Base-by-base conservation (phyloP, 2,329 filamentous ascomycete genomes). In the Aphanoascus verrucosus region DNA sequence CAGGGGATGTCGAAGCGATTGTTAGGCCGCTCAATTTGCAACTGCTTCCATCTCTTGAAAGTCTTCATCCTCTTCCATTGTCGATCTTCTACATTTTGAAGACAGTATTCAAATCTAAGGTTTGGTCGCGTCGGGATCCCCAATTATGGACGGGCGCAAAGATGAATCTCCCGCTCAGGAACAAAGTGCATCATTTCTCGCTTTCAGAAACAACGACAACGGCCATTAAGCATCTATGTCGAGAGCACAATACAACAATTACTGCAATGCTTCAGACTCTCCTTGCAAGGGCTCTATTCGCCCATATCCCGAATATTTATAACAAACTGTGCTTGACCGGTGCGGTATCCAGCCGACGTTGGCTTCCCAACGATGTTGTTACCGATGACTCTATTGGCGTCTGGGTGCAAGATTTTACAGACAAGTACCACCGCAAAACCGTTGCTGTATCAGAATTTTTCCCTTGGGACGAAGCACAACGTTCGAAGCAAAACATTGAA, bases 11-110 rank as follows among this genome's bases (percentile, higher is more conserved):
- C 9, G 34, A 20, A 34, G 11, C 23, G 12, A 31, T 53, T 7
- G 54, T 68, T 12, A 31, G 53, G 15, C 52, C 62, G 5, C 66
- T 63, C 2, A 44, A 60, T 47, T 47, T 58, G 51, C 62, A 69
- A 0, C 62, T 76, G 1, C 59, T 70, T 1, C 72, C 71, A 3
- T 64, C 66, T 7, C 61, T 76, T 1, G 74, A 76, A 55, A 61
- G 61, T 3, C 54, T 72, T 3, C 70, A 74, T 43, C 63, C 69
- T 0, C 66, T 73, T 50, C 60, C 68, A 0, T 53, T 74, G 2
- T 69, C 69, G 0, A 59, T 68, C 15, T 47, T 59, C 0, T 72
- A 64, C 54, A 61, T 75, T 17, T 45, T 66, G 3, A 63, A 62
- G 35, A 57, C 63, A 14, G 44, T 69, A 2, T 66, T 71, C 44